These are phyloP conservation scores for Arxiozyma telluris DNA, from an alignment of 1,139 yeast species.

Conservation along the genomic window DNA sequence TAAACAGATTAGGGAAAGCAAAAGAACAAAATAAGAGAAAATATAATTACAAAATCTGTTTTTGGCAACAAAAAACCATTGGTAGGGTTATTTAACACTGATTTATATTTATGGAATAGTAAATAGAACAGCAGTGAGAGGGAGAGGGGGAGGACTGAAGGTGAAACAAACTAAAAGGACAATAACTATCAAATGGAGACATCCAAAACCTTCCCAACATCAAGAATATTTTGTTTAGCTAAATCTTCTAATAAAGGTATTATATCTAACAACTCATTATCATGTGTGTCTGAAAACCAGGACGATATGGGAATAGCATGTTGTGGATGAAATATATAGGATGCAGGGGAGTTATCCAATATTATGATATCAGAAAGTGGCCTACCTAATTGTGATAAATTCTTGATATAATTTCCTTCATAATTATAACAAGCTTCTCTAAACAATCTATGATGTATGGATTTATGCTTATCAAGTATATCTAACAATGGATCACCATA, in stretches of 20 bases:
- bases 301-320: conserved; percentile 97
- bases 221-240: conserved; percentile 56
- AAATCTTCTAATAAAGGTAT: conserved; percentile 85
- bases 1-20: background rate
- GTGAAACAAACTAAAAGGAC: too few species aligned
- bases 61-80: too few species aligned
- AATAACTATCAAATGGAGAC: conserved; percentile 39
- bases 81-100: background rate
- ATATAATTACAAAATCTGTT: background rate
- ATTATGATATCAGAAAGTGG: conserved; percentile 80
- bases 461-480: conserved; percentile 55
- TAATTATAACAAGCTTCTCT: conserved; percentile 75
- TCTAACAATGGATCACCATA: conserved; percentile 94
- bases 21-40: background rate
- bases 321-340: conserved; percentile 93
- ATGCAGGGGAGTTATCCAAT: conserved; percentile 94
- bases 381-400: conserved; percentile 86
- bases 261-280: conserved; percentile 85
- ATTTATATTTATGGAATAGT: background rate
- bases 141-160: background rate
- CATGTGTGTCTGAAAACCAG: conserved; percentile 98
- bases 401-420: conserved; percentile 91
- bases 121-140: background rate
- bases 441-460: conserved; percentile 84
- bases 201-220: conserved; percentile 77